phyloP scores from a whole-genome alignment of 2,329 filamentous ascomycete genomes.

The Aspergillus thermomutatus region DNA sequence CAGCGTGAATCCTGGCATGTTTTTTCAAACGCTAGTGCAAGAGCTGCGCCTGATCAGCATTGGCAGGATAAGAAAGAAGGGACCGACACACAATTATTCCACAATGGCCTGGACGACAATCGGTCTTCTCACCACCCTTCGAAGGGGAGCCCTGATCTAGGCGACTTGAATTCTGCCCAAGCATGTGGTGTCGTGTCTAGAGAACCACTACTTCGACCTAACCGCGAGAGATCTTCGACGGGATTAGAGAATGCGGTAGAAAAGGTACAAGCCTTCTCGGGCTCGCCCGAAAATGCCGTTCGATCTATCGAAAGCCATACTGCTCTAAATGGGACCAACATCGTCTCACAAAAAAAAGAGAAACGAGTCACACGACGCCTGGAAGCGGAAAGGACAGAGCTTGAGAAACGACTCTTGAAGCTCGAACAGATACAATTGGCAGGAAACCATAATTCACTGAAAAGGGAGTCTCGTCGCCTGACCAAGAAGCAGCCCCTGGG shows the following conservation, averaged over 20 bases:
- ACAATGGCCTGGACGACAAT: neutral
- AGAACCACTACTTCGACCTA: conserved; percentile 2
- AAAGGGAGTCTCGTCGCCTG: conserved; percentile 28
- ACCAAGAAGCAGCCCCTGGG: conserved; percentile 34
- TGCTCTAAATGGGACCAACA: conserved; percentile 20
- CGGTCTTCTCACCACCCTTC: neutral
- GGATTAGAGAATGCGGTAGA: conserved; percentile 1
- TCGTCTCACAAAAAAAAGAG: conserved; percentile 21
- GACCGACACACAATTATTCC: neutral
- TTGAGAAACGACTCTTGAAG: conserved; percentile 19
- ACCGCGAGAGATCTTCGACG: neutral
- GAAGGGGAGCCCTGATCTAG: neutral
- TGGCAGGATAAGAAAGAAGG: neutral
- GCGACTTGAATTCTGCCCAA: neutral
- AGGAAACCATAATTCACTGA: conserved; percentile 10
- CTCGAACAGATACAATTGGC: conserved; percentile 24
- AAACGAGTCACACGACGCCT: conserved; percentile 29
- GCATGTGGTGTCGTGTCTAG: neutral
- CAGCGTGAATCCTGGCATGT: neutral
- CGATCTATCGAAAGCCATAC: conserved; percentile 11
- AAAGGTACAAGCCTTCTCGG: conserved; percentile 6
- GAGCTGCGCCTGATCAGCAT: neutral
- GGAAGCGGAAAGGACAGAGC: conserved; percentile 31
- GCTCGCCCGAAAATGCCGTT: conserved; percentile 2
- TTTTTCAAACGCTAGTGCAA: neutral